These are phyloP conservation scores for Phoma sp. DNA, from an alignment of 2,329 filamentous ascomycete species.

Conservation along the genomic window DNA sequence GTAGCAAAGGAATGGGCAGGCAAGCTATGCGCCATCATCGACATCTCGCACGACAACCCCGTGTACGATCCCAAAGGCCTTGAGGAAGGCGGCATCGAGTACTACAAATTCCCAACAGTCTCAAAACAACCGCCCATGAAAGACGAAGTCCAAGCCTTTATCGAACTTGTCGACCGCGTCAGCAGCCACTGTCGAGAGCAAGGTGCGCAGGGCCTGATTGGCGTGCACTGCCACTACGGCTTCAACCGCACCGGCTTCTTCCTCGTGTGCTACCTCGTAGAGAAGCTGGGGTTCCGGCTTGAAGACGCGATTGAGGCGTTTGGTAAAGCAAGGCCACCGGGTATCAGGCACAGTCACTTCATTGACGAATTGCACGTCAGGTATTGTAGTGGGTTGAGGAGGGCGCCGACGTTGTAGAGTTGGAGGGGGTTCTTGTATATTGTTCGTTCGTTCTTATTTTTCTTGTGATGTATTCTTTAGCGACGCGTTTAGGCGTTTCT, in stretches of 20 bases:
- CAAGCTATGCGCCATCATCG: constrained; percentile 77
- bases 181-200: constrained; percentile 39
- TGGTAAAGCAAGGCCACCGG: constrained; percentile 72
- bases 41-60: constrained; percentile 89
- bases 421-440: not conserved
- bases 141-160: constrained; percentile 67
- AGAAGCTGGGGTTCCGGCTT: constrained; percentile 73
- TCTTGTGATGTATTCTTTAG: not conserved
- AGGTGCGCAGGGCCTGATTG: constrained; percentile 60
- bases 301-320: constrained; percentile 83
- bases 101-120: constrained; percentile 87
- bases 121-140: constrained; percentile 82
- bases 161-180: constrained; percentile 61
- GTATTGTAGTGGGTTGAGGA: constrained; percentile 64
- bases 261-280: constrained; percentile 88
- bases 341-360: constrained; percentile 90
- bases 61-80: constrained; percentile 77
- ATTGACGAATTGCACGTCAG: constrained; percentile 81
- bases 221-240: constrained; percentile 93
- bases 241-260: constrained; percentile 95
- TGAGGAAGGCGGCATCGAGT: constrained; percentile 53
- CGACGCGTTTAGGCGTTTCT: not conserved
- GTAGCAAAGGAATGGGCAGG: constrained; percentile 73
- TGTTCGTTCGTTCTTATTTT: not conserved
- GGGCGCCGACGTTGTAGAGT: constrained; percentile 38